Base-by-base conservation (phyloP, 1,139 yeast genomes). In the Suhomyces taliae region DNA sequence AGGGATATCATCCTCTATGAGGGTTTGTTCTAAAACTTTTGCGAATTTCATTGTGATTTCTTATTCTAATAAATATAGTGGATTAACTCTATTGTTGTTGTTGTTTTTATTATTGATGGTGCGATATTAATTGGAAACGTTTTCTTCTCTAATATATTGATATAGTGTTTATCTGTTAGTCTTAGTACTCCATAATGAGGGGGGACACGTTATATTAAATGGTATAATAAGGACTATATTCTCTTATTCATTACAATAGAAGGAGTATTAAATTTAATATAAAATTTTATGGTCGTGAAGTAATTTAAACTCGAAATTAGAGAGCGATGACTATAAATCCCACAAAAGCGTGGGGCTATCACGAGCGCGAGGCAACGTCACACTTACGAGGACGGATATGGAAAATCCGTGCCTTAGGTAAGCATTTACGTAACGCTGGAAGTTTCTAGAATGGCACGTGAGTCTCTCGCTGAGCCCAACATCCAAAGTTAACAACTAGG, bases 1-100 rank as follows among this genome's bases (percentile, higher is more conserved):
- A 4, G 93, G 93, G 34, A 86, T 71, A 6, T 79, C 77, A 40
- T 82, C 86, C 48, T 79, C 83, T 33, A 71, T 72, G 29, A 86
- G 71, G 2, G 83, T 77, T 55, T 83, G 82, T 59, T 86, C 85
- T 50, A 85, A 78, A 6, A 80, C 77, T 62, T 86, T 86, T 7
- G 89, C 91, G 62, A 86, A 86, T 74, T 86, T 86, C 93, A 84
- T 83, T 7, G 32, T 11, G 32, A 29, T 29, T 8, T 29, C 9
- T 29, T 29, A 7, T 29, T 29, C 6, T 32, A 32, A 10, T 32
- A 6, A 32, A n/a, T 32, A 32, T 32, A 4, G 34, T 11, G 34
- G 8, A 6, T 32, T 10, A 3, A 10, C 12, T 32, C n/a, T 32
- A 14, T n/a, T 12, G 36, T 12, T 34, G 6, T 34, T n/a, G 15